Base-by-base conservation (phyloP, 805 yeast species). In the Saccharomycopsis selenospora region DNA sequence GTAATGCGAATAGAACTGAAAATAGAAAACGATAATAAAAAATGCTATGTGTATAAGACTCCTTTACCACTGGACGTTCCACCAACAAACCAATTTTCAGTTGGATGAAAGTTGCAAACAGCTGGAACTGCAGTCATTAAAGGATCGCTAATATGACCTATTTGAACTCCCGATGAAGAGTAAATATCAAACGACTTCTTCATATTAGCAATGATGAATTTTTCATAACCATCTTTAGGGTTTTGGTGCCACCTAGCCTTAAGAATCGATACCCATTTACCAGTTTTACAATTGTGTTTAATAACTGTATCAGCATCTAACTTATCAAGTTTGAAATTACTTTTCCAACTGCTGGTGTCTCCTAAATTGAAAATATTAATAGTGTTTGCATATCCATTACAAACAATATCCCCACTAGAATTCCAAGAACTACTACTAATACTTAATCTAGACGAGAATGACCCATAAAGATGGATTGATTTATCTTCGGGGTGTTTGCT, bases 151-250 rank as follows among this genome's bases (percentile, higher is more conserved):
- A 91, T 63, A 61, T 87, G 95, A 0, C 89, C 95, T 10, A 91
- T 58, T 54, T 84, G 89, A 33, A 73, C 71, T 1, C 98, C 98
- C 24, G 76, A 67, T 46, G 85, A 79, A 40, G 80, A 80, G 59
- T 84, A 93, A 3, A 93, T 73, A 63, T 93, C 99, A 48, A 89
- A 73, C 43, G 78, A 86, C 53, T 93, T 72, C 56, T 84, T 87
- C 99, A 91, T 93, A 62, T 91, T 91, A 10, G 86, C 98, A 57
- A 91, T 91, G 14, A 83, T 85, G 64, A 93, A 88, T 59, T 91
- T 89, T 55, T 89, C 85, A 26, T 76, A 70, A 0, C 80, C 77
- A 60, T 88, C 95, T 4, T 56, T 60, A 0, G 95, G 95, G 27
- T 72, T 66, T 2, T 66, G 63, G 52, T 93, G 97, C 95, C 97